These are phyloP conservation scores for Talaromyces rugulosus DNA, from an alignment of 2,329 filamentous ascomycete species.

Conservation along the genomic window DNA sequence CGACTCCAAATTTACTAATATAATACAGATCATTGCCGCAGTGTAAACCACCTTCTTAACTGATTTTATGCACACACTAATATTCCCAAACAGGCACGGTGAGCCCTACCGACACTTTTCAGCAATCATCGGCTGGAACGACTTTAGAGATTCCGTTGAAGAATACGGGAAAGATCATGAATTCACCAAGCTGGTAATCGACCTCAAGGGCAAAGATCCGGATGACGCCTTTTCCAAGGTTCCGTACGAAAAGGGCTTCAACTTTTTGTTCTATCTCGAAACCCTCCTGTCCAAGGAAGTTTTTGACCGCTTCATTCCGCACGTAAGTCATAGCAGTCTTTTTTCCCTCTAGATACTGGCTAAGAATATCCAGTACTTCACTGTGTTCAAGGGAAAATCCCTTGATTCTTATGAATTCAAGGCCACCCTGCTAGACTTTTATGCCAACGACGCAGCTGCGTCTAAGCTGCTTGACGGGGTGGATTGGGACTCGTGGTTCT, in stretches of 20 bases:
- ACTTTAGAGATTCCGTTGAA: slow-evolving; percentile 73
- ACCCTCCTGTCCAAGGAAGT: slow-evolving; percentile 76
- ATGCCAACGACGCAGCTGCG: slow-evolving; percentile 61
- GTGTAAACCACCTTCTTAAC: slow-evolving; percentile 23
- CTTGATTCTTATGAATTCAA: slow-evolving; percentile 95
- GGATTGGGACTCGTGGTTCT: slow-evolving; percentile 89
- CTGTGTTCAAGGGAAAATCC: slow-evolving; percentile 76
- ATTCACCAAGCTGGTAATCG: slow-evolving; percentile 86
- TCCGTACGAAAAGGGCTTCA: slow-evolving; percentile 95
- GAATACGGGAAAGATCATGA: slow-evolving; percentile 79
- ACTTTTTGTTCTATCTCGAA: slow-evolving; percentile 88
- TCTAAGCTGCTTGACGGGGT: slow-evolving; percentile 63
- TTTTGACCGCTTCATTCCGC: slow-evolving; percentile 92
- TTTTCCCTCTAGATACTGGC: neutral
- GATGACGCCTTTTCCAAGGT: slow-evolving; percentile 92
- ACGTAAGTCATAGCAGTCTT: slow-evolving; percentile 40
- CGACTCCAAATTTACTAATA: slow-evolving; percentile 14
- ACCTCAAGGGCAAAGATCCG: slow-evolving; percentile 85
- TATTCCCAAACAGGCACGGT: slow-evolving; percentile 59
- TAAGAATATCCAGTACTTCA: slow-evolving; percentile 62
- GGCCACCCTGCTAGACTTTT: slow-evolving; percentile 80
- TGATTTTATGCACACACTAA: neutral
- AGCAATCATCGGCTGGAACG: slow-evolving; percentile 93
- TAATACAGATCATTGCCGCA: slow-evolving; percentile 35
- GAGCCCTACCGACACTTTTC: slow-evolving; percentile 87